Percentiles rank a stretch among this genome's conserved stretches.
Evolutionary conservation across 768 basidiomycete species (phyloP).

Genomic region (Phanerochaete carnosa): DNA sequence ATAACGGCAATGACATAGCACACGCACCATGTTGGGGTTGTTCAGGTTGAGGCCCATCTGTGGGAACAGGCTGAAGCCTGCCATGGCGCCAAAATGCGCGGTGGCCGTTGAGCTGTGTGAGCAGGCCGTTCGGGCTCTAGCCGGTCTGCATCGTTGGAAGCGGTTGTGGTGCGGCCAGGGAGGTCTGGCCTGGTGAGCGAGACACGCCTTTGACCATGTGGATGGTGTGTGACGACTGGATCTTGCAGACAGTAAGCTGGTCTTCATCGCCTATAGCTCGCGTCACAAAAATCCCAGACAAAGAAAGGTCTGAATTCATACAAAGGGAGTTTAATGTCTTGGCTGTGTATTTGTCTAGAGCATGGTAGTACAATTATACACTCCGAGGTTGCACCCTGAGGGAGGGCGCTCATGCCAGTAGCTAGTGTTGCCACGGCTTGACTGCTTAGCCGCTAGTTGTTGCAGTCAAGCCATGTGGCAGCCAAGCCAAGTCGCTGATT

Average conservation of each 20-base stretch:
- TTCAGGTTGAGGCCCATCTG: constrained; percentile 88
- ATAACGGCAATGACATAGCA: background rate
- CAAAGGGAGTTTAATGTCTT: too few species aligned
- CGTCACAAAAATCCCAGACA: too few species aligned
- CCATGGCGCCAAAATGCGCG: constrained; percentile 76
- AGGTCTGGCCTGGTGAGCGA: constrained; percentile 34
- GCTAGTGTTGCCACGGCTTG: too few species aligned
- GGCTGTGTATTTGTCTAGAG: too few species aligned
- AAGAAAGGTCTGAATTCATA: too few species aligned
- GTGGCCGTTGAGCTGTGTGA: constrained; percentile 78
- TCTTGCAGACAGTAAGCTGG: constrained; percentile 79
- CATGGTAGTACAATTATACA: too few species aligned
- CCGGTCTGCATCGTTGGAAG: constrained; percentile 89
- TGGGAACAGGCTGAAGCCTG: constrained; percentile 88
- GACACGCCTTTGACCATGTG: constrained; percentile 91
- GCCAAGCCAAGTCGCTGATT: too few species aligned
- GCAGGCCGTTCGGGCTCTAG: constrained; percentile 83
- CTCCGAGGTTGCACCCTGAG: too few species aligned
- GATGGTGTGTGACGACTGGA: constrained; percentile 82
- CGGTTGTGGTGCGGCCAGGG: constrained; percentile 46
- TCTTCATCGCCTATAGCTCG: too few species aligned
- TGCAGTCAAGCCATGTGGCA: too few species aligned
- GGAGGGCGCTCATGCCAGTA: too few species aligned
- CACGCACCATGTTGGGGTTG: constrained; percentile 89
- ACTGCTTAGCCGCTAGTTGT: too few species aligned